These are phyloP conservation scores for Melanogaster broomeanus DNA, from an alignment of 768 basidiomycete species.

Conservation along the genomic window DNA sequence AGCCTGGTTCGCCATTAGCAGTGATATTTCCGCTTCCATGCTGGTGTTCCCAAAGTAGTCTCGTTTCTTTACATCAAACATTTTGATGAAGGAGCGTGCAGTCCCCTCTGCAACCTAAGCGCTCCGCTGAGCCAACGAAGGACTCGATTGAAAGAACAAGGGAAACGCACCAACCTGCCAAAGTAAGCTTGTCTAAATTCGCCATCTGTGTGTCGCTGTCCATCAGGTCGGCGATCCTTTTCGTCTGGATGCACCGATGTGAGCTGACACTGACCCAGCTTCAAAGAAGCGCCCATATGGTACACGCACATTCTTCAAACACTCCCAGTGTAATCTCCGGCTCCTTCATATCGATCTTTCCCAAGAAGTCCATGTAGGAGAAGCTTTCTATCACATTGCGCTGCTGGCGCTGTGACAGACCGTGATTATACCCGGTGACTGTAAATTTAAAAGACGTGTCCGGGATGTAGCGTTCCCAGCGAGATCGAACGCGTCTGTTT, in stretches of 20 bases:
- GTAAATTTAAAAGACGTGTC: constrained; percentile 82
- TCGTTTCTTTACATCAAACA: constrained; percentile 88
- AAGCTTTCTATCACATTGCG: constrained; percentile 75
- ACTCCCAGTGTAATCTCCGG: constrained; percentile 74
- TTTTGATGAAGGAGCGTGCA: constrained; percentile 65
- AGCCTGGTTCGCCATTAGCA: constrained; percentile 96
- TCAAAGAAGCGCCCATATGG: not conserved
- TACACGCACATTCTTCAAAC: constrained; percentile 82
- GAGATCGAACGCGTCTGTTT: constrained; percentile 42
- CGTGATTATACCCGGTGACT: constrained; percentile 73
- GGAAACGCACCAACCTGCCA: constrained; percentile 79
- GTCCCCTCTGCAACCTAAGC: constrained; percentile 58
- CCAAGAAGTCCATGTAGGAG: constrained; percentile 79
- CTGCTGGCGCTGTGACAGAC: constrained; percentile 68
- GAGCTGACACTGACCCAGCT: not conserved
- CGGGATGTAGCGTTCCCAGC: constrained; percentile 61
- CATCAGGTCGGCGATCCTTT: constrained; percentile 48
- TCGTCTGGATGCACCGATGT: constrained; percentile 40
- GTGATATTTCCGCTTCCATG: constrained; percentile 95
- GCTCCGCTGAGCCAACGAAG: not conserved
- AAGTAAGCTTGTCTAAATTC: constrained; percentile 74
- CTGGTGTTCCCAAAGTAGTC: constrained; percentile 93
- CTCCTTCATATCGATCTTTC: constrained; percentile 78
- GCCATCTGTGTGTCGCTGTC: constrained; percentile 62
- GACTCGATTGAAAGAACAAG: not conserved